Evolutionary conservation across 1,139 yeast genomes (phyloP), one percentile per base, ranked within the genome.

Genomic region (Taiozyma onychis): DNA sequence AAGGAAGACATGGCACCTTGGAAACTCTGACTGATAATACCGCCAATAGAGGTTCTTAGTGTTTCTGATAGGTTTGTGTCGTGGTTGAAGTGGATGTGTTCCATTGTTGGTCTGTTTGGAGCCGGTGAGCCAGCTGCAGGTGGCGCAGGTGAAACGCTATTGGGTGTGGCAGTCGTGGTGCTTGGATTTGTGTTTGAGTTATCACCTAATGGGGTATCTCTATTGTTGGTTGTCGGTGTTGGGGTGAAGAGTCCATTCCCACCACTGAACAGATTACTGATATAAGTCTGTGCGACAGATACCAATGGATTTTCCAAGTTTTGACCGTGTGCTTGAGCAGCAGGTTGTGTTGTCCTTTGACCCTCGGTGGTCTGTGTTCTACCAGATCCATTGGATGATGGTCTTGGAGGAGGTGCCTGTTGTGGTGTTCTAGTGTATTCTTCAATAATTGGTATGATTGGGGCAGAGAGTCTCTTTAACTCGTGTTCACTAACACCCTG

Each of bases 401-500:
- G 35, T 45, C 43, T 14, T 35, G 41, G 18, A 42, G n/a, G 28
- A 6, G 14, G 9, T 13, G 43, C 32, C 30, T 30, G 37, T 22
- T 39, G 27, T 32, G 8, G 18, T 18, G 41, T 3, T 35, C 21
- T 37, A 9, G 22, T 21, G 14, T 37, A 37, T 21, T 37, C 24
- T 4, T 37, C 41, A 18, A 37, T 37, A 14, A 37, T 37, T 18
- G 41, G 41, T 6, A 9, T 18, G 14, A 37, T 18, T 10, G 41
- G 41, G 13, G 5, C 18, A 1, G 43, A 46, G 9, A 53, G 45
- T 21, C 47, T 44, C 1, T 44, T n/a, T 4, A 57, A 34, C 24
- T 54, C 54, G 0, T 35, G 46, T 22, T 28, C 24, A 5, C 54
- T 9, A 2, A 39, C 21, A 3, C 62, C 58, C 37, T 53, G 57